These are phyloP conservation scores for Polygonum aviculare DNA, from an alignment of 148 eudicot species.

Conservation along the genomic window DNA sequence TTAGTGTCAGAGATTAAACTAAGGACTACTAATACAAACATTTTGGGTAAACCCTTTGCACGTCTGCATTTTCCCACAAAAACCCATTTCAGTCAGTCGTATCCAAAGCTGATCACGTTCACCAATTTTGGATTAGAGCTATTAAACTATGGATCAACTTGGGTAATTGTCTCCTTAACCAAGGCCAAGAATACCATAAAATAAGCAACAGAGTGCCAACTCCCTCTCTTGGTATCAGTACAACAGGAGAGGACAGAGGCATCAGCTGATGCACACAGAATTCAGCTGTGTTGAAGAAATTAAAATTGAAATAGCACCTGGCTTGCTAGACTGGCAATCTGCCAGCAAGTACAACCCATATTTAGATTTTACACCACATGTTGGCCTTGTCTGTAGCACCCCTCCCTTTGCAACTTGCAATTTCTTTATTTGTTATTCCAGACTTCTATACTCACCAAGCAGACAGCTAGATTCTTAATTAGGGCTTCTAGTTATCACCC, in stretches of 20 bases:
- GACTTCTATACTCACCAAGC: not conserved
- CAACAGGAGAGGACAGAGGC: slow-evolving; percentile 5
- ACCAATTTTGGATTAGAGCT: not conserved
- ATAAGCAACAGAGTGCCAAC: too few relatives aligned
- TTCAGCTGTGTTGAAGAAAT: not conserved
- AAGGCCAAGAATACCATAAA: not conserved
- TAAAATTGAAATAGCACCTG: not conserved
- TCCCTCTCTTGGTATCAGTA: not conserved
- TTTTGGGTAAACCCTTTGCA: too few relatives aligned
- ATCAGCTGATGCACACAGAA: not conserved
- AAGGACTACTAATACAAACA: too few relatives aligned
- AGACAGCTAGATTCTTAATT: not conserved
- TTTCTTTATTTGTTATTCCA: not conserved
- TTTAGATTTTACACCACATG: slow-evolving; percentile 10
- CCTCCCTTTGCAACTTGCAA: slow-evolving; percentile 3
- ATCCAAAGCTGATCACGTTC: not conserved
- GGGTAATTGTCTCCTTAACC: not conserved
- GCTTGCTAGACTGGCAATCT: slow-evolving; percentile 1
- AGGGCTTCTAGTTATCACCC: not conserved
- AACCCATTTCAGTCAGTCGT: not conserved
- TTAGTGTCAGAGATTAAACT: too few relatives aligned
- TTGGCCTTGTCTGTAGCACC: not conserved
- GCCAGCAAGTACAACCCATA: slow-evolving; percentile 3
- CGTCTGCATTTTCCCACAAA: too few relatives aligned
- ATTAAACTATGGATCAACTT: not conserved